phyloP scores from a whole-genome alignment of 371 early-diverging fungal genomes.

The Apophysomyces ossiformis region DNA sequence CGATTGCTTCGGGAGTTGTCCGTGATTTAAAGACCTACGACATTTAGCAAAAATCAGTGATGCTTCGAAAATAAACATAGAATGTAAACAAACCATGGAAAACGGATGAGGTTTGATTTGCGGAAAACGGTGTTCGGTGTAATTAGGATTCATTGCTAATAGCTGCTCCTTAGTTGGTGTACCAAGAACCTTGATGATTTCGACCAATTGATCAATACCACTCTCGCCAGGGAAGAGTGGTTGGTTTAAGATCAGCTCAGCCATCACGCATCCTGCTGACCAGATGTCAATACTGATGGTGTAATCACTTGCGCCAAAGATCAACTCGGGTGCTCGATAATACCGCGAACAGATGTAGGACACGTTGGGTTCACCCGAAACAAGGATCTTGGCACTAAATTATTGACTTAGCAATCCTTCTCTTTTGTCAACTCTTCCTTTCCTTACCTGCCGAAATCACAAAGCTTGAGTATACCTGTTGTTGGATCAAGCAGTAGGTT shows the following conservation, averaged over 20 bases:
- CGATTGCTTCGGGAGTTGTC: slow-evolving; percentile 87
- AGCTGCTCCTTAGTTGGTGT: slow-evolving; percentile 98
- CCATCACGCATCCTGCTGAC: slow-evolving; percentile 99
- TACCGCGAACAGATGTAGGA: slow-evolving; percentile 99
- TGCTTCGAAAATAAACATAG: neutral
- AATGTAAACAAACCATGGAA: slow-evolving; percentile 54
- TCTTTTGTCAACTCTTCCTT: neutral
- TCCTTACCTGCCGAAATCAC: slow-evolving; percentile 90
- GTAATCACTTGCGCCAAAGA: slow-evolving; percentile 97
- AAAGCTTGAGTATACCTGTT: slow-evolving; percentile 89
- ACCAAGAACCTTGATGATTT: slow-evolving; percentile 99
- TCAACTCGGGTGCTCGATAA: slow-evolving; percentile 98
- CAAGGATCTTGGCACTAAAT: slow-evolving; percentile 89
- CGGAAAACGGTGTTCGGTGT: slow-evolving; percentile 98
- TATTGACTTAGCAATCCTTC: slow-evolving; percentile 1
- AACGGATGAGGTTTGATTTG: slow-evolving; percentile 95
- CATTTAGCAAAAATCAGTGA: neutral
- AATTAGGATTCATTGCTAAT: slow-evolving; percentile 94
- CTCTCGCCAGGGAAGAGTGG: slow-evolving; percentile 99
- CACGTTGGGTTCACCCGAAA: slow-evolving; percentile 94
- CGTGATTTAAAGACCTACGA: slow-evolving; percentile 81
- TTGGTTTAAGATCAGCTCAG: slow-evolving; percentile 95
- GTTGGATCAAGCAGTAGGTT: slow-evolving; percentile 91
- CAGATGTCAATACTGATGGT: slow-evolving; percentile 94
- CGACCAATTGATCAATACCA: slow-evolving; percentile 99